Evolutionary conservation across 1,284 basidiomycete genomes (phyloP).

Genomic region (Cystobasidium pallidum): DNA sequence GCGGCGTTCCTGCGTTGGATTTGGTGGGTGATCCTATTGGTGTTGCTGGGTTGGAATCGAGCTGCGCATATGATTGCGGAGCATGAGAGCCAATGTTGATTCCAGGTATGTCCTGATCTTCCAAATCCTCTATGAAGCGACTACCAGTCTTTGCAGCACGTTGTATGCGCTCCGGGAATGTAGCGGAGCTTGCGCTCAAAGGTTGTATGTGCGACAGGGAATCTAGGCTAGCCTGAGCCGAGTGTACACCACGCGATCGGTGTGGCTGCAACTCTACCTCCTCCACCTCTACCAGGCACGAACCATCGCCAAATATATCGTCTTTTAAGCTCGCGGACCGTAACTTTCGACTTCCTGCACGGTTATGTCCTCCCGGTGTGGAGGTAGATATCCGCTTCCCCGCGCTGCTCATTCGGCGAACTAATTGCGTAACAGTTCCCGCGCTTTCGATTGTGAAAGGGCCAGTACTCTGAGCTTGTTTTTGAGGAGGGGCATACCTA

Average conservation of each 20-base stretch:
- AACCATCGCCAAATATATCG: slow-evolving; percentile 4
- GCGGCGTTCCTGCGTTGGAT: background rate
- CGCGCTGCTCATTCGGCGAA: slow-evolving; percentile 25
- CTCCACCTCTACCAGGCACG: slow-evolving; percentile 18
- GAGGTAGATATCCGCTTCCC: background rate
- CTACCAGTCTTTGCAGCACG: slow-evolving; percentile 41
- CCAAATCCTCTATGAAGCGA: slow-evolving; percentile 45
- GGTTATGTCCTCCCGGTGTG: background rate
- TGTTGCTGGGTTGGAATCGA: slow-evolving; percentile 17
- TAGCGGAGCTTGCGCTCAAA: slow-evolving; percentile 8
- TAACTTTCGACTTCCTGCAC: slow-evolving; percentile 4
- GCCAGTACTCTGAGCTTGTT: background rate
- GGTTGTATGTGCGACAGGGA: slow-evolving; percentile 4
- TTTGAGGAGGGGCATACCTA: slow-evolving; percentile 13
- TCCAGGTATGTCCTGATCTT: slow-evolving; percentile 36
- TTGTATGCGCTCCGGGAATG: slow-evolving; percentile 36
- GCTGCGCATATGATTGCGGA: slow-evolving; percentile 23
- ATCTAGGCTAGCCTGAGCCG: slow-evolving; percentile 7
- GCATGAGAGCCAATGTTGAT: background rate
- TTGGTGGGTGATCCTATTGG: slow-evolving; percentile 33
- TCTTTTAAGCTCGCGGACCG: slow-evolving; percentile 8
- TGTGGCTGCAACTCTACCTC: slow-evolving; percentile 36
- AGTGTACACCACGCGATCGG: background rate
- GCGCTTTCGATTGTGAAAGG: background rate
- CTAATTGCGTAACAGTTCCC: slow-evolving; percentile 10